Base-by-base conservation (phyloP, 495 filamentous ascomycete genomes). In the Baudoinia panamericana region DNA sequence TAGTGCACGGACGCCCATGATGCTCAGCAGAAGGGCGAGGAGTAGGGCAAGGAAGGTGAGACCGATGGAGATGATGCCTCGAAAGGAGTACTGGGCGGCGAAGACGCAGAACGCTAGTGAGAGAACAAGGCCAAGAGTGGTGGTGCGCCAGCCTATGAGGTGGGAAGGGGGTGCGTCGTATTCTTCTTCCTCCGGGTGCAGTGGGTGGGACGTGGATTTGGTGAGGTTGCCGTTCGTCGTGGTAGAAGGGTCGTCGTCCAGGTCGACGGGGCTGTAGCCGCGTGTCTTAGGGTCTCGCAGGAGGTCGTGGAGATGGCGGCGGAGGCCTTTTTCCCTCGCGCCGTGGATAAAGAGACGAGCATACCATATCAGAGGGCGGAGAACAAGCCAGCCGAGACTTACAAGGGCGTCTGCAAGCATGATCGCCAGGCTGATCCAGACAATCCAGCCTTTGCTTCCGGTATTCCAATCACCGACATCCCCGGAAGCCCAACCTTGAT, bases 371-470 rank as follows among this genome's bases (percentile, higher is more conserved):
- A 79, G 37, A 5, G 81, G 77, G 20, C 72, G 75, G 8, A 80
- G 41, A 5, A 84, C 67, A 18, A 99, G 67, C 65, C 84, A 86
- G 4, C 82, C 76, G 15, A 99, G 70, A 50, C 82, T 94, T 38
- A 95, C 70, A 3, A 96, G 63, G 2, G 87, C 82, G 61, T 99
- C 90, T 6, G 84, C 80, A 46, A 99, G 71, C 90, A 99, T 99
- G 46, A 99, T 92, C 1, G 90, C 84, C 22, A 99, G 60, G 41
- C 82, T 88, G 1, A 88, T 64, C 90, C 90, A 99, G 0, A 96
- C 82, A 43, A 99, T 94, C 90, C 90, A 99, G 16, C 88, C 90
- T 65, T 95, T 93, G 55, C 81, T 90, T 5, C 90, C 90, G 23
- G 65, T 72, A 41, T 79, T 77, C 92, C 92, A 99, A 55, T 90